Percentiles rank a stretch among this genome's conserved stretches.
These are phyloP conservation scores for Mucor piriformis DNA, from an alignment of 371 early-diverging fungal species.

Conservation along the genomic window DNA sequence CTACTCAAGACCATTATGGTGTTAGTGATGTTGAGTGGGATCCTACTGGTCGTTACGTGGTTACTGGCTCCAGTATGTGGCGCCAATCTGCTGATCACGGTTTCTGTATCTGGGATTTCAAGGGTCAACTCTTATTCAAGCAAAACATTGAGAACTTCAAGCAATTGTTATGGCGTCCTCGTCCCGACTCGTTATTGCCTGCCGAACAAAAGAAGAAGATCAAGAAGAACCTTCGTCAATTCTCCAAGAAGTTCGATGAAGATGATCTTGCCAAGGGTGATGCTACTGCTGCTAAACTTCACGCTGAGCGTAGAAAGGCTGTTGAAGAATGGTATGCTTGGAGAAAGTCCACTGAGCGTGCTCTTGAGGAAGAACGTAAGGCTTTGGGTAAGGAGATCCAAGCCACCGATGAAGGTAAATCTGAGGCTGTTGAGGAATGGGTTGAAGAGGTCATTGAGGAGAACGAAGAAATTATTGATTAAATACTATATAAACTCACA, in stretches of 20 bases:
- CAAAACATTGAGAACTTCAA: constrained; percentile 83
- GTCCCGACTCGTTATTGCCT: constrained; percentile 83
- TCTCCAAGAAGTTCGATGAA: constrained; percentile 87
- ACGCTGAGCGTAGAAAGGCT: constrained; percentile 75
- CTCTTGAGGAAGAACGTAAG: constrained; percentile 63
- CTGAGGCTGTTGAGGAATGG: constrained; percentile 82
- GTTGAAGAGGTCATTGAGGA: constrained; percentile 77
- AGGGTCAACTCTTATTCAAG: constrained; percentile 81
- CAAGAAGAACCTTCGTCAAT: constrained; percentile 89
- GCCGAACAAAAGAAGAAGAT: constrained; percentile 85
- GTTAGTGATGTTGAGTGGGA: constrained; percentile 97
- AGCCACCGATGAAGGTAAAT: constrained; percentile 55
- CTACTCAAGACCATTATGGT: constrained; percentile 88
- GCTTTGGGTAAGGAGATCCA: constrained; percentile 60
- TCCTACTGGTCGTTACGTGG: constrained; percentile 94
- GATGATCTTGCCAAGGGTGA: constrained; percentile 78
- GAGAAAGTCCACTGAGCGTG: constrained; percentile 70
- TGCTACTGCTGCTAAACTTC: constrained; percentile 71
- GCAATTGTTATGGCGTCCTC: constrained; percentile 95
- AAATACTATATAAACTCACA: constrained; percentile 4
- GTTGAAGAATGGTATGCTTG: constrained; percentile 80
- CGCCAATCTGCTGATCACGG: constrained; percentile 83
- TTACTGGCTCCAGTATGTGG: constrained; percentile 89
- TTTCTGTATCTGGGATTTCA: constrained; percentile 91
- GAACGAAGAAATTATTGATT: constrained; percentile 48